A percentile compares a stretch with the other conserved stretches of the same genome.
phyloP scores from a whole-genome alignment of 257 asterid genomes.

The Coffea canephora region DNA sequence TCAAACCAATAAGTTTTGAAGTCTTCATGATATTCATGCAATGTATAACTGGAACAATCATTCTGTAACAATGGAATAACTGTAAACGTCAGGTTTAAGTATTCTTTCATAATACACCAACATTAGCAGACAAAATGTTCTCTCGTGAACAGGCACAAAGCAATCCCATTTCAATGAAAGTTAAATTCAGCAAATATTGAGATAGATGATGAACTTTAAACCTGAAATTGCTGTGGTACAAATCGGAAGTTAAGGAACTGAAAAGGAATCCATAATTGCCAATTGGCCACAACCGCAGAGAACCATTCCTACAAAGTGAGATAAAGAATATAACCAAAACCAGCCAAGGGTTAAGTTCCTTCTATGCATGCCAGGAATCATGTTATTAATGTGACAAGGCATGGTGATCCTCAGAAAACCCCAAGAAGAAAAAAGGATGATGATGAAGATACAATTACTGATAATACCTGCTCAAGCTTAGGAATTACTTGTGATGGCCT shows the following conservation, averaged over 20 bases:
- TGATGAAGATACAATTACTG: not conserved
- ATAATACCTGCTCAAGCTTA: conserved; percentile 74
- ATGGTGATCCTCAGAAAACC: not conserved
- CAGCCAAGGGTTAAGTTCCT: not conserved
- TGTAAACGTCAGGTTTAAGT: not conserved
- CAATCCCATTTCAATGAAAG: not conserved
- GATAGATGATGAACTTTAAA: conserved; percentile 23
- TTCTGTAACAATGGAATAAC: not conserved
- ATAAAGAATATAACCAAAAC: not conserved
- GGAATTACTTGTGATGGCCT: conserved; percentile 63
- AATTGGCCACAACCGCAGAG: conserved; percentile 83
- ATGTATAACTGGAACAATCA: not conserved
- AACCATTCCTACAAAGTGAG: conserved; percentile 69
- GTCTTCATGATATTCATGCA: not conserved
- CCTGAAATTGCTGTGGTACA: conserved; percentile 98
- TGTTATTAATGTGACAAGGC: not conserved
- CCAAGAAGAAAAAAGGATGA: not conserved
- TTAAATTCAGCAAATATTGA: not conserved
- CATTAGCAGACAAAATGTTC: not conserved
- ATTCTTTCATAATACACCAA: not conserved
- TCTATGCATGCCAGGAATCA: not conserved
- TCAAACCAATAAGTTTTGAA: not conserved
- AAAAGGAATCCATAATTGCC: conserved; percentile 98
- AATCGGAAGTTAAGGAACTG: conserved; percentile 91
- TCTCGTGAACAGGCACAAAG: not conserved